A percentile compares a stretch with the other conserved stretches of the same genome.
These are phyloP conservation scores for Amanita thiersii DNA, from an alignment of 768 basidiomycete species.

Conservation along the genomic window DNA sequence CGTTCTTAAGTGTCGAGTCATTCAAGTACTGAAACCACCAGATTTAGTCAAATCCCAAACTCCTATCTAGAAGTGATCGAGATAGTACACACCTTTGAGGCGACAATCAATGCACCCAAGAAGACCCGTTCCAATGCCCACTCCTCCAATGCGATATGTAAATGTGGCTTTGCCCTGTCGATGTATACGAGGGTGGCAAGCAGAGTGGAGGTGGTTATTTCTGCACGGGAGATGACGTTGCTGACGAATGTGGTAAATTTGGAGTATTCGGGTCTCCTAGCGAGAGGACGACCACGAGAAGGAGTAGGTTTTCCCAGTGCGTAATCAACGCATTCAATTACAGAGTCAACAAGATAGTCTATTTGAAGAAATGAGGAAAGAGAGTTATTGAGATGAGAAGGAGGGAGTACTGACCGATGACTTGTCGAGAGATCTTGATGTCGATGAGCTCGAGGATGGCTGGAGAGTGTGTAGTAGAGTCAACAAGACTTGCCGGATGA, in stretches of 20 bases:
- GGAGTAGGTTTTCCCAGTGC: conserved; percentile 61
- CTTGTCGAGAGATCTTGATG: conserved; percentile 47
- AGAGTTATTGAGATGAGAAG: background rate
- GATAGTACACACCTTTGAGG: conserved; percentile 59
- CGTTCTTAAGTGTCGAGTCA: conserved; percentile 85
- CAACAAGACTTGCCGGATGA: conserved; percentile 48
- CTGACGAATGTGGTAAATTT: conserved; percentile 59
- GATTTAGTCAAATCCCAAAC: conserved; percentile 10
- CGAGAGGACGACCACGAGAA: conserved; percentile 35
- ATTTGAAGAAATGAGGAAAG: conserved; percentile 8
- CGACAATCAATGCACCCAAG: conserved; percentile 81
- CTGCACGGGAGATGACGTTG: conserved; percentile 64
- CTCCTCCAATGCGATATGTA: conserved; percentile 74
- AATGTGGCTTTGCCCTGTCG: conserved; percentile 66
- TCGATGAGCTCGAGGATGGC: conserved; percentile 64
- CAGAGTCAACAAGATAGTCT: conserved; percentile 68
- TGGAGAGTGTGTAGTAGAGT: conserved; percentile 53
- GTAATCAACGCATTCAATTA: conserved; percentile 68
- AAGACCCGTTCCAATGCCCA: conserved; percentile 90
- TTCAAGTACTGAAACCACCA: conserved; percentile 69
- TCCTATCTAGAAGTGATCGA: conserved; percentile 7
- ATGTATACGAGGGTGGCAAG: conserved; percentile 72
- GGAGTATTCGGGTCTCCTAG: conserved; percentile 42
- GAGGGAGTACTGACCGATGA: conserved; percentile 49
- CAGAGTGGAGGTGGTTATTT: conserved; percentile 62